These are phyloP conservation scores for Pleodorina starrii DNA, from an alignment of 139 green algal species.

Conservation along the genomic window DNA sequence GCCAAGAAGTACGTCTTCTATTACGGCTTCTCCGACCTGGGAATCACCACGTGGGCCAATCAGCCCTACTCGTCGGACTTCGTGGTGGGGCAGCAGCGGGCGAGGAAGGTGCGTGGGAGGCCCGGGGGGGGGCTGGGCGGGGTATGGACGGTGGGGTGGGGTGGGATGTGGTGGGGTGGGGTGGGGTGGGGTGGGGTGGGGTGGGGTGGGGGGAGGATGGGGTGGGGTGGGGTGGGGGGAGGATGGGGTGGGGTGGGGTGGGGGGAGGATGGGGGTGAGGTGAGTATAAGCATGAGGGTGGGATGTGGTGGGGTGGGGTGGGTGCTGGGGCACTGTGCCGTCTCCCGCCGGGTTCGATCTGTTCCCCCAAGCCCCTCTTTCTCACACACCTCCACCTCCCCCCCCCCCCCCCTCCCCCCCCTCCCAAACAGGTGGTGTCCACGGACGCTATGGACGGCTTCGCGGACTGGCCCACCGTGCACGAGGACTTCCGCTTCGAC, in stretches of 20 bases:
- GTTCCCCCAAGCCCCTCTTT: too few species aligned
- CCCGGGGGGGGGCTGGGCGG: background rate
- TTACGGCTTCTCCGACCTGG: constrained; percentile 70
- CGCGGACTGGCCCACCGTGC: constrained; percentile 68
- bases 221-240: too few species aligned
- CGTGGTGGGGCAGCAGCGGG: constrained; percentile 48
- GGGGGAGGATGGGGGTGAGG: too few species aligned
- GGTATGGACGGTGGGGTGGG: background rate
- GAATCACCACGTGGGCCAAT: constrained; percentile 70
- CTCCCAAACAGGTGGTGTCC: constrained; percentile 60
- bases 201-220: too few species aligned
- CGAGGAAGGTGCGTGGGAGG: constrained; percentile 54
- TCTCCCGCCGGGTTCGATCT: too few species aligned
- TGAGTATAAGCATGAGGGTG: too few species aligned
- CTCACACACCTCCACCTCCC: background rate
- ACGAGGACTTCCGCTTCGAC: constrained; percentile 74
- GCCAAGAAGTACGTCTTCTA: constrained; percentile 69
- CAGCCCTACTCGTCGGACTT: constrained; percentile 72
- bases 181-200: too few species aligned
- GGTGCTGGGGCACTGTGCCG: too few species aligned
- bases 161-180: background rate
- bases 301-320: too few species aligned
- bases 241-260: too few species aligned
- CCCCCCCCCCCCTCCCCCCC: too few species aligned
- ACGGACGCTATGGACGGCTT: constrained; percentile 71